Percentiles rank a stretch among this genome's conserved stretches.
Conservation (phyloP, 768 basidiomycete genomes). For the Boletellus ananas region DNA sequence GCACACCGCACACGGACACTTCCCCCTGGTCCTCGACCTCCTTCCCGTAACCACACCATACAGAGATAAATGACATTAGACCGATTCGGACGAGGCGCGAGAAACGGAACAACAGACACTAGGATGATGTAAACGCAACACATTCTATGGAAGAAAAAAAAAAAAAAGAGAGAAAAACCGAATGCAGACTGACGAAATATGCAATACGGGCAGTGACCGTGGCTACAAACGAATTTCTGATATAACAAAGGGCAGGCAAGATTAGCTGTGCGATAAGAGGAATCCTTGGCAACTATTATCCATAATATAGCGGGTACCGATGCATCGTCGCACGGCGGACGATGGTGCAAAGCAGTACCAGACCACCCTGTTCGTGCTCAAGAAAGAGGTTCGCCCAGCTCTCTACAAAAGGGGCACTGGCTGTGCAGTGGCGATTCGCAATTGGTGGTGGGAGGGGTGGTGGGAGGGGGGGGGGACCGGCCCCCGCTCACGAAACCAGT, state of each 20-base stretch:
- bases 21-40: too few relatives aligned
- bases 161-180: too few relatives aligned
- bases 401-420: not conserved
- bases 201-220: too few relatives aligned
- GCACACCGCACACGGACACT: too few relatives aligned
- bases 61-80: too few relatives aligned
- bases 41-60: too few relatives aligned
- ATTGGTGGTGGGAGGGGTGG: not conserved
- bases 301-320: constrained; percentile 3
- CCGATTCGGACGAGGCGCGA: too few relatives aligned
- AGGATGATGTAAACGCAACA: too few relatives aligned
- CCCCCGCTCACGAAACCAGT: not conserved
- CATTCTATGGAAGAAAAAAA: too few relatives aligned
- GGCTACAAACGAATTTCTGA: too few relatives aligned
- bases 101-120: too few relatives aligned
- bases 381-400: not conserved
- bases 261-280: not conserved
- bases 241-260: not conserved
- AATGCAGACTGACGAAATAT: too few relatives aligned
- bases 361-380: not conserved
- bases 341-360: constrained; percentile 11
- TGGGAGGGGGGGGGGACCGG: not conserved
- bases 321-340: not conserved
- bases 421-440: constrained; percentile 4
- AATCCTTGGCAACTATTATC: constrained; percentile 8